A percentile compares a stretch with the other conserved stretches of the same genome.
These are phyloP conservation scores for Cardamine chenopodiifolia DNA, from an alignment of 345 rosid species.

Conservation along the genomic window DNA sequence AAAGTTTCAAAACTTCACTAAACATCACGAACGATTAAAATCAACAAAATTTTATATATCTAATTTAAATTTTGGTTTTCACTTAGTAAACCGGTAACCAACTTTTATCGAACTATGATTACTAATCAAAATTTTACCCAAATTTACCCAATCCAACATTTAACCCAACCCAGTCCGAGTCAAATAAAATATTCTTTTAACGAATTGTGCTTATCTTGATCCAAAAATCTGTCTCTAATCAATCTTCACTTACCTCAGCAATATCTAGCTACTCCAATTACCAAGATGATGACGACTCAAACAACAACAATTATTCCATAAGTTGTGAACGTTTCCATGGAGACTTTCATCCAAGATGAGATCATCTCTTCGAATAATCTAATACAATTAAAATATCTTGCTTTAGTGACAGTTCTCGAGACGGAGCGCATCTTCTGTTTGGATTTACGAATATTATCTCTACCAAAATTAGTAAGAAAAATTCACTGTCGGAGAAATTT, in stretches of 20 bases:
- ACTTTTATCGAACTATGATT: too few relatives aligned
- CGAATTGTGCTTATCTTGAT: slow-evolving; percentile 65
- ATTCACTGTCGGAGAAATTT: slow-evolving; percentile 48
- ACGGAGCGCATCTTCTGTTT: slow-evolving; percentile 64
- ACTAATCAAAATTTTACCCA: too few relatives aligned
- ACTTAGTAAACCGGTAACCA: too few relatives aligned
- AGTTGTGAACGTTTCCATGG: slow-evolving; percentile 59
- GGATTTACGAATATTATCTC: slow-evolving; percentile 57
- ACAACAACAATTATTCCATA: too few relatives aligned
- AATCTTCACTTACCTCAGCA: slow-evolving; percentile 59
- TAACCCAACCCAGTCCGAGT: too few relatives aligned
- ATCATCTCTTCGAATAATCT: slow-evolving; percentile 66
- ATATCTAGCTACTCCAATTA: slow-evolving; percentile 59
- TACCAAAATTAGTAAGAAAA: slow-evolving; percentile 49
- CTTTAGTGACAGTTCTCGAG: slow-evolving; percentile 64
- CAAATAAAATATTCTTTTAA: slow-evolving; percentile 63
- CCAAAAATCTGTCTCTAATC: slow-evolving; percentile 74
- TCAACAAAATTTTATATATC: too few relatives aligned
- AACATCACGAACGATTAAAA: too few relatives aligned
- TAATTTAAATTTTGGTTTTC: too few relatives aligned
- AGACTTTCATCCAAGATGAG: slow-evolving; percentile 66
- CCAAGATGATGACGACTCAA: slow-evolving; percentile 20
- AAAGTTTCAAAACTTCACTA: too few relatives aligned
- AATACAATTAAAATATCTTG: slow-evolving; percentile 60
- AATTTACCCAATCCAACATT: too few relatives aligned